Conservation (phyloP, 164 flowering plant genomes). For the Taxillus chinensis region DNA sequence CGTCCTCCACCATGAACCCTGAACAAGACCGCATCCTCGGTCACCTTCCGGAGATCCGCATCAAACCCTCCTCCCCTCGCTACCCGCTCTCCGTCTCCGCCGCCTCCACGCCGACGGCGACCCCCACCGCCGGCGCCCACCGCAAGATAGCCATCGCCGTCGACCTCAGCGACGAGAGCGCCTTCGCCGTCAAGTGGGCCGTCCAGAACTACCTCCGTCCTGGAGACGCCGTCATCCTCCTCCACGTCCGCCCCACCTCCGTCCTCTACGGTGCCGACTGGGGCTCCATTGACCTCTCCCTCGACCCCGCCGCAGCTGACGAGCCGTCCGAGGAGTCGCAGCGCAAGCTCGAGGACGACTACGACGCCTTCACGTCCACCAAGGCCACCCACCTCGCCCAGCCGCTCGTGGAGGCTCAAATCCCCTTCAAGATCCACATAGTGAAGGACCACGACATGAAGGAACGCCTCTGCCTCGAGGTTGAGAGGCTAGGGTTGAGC, state of each 20-base stretch:
- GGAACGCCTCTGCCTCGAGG: slow-evolving; percentile 75
- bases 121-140: slow-evolving; percentile 30
- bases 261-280: slow-evolving; percentile 80
- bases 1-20: background rate
- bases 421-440: slow-evolving; percentile 61
- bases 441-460: slow-evolving; percentile 81
- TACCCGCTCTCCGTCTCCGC: slow-evolving; percentile 15
- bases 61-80: slow-evolving; percentile 43
- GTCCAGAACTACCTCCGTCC: slow-evolving; percentile 78
- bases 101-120: slow-evolving; percentile 11
- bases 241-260: slow-evolving; percentile 68
- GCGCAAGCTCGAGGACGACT: slow-evolving; percentile 57
- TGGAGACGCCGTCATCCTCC: slow-evolving; percentile 64
- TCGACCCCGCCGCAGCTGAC: slow-evolving; percentile 9
- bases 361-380: slow-evolving; percentile 39
- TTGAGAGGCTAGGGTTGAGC: slow-evolving; percentile 64
- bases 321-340: slow-evolving; percentile 21
- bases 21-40: background rate
- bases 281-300: slow-evolving; percentile 42
- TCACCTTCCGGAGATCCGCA: slow-evolving; percentile 8
- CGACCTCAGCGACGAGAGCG: slow-evolving; percentile 77
- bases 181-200: slow-evolving; percentile 77
- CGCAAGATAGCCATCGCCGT: slow-evolving; percentile 71
- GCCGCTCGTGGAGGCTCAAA: slow-evolving; percentile 45
- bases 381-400: slow-evolving; percentile 43